Base-by-base conservation (phyloP, 2,329 filamentous ascomycete genomes). In the Penicillium rolfsii region DNA sequence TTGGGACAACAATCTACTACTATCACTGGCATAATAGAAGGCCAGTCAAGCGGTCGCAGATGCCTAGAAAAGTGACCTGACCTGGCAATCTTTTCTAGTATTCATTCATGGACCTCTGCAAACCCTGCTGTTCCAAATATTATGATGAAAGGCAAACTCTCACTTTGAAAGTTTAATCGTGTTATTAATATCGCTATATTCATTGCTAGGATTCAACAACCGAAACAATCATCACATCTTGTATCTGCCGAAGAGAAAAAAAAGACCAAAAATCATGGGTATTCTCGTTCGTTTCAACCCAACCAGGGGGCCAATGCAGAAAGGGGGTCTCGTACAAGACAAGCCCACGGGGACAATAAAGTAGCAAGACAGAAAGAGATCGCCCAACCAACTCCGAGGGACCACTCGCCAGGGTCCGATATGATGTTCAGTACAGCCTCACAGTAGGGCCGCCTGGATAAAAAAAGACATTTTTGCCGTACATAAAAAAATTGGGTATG, bases 231-330 rank as follows among this genome's bases (percentile, higher is more conserved):
- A 64, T 63, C 61, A 63, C 52, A 55, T 64, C 62, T 61, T 59
- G 19, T 24, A 35, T 45, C 26, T 41, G 52, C 43, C 52, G 40
- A 59, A 58, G 61, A 63, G 64, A 59, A 63, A 48, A 63, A 67
- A 55, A 24, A 45, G 52, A 26, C 62, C 61, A 59, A 65, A 69
- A 63, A 69, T 68, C 68, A 70, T 64, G 71, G 71, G 71, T 73
- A 73, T 73, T 72, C 70, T 70, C 64, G 67, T 65, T 69, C 69
- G 63, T 65, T 67, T 61, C 63, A 59, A 61, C 57, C 49, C 58
- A 53, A 22, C 57, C 61, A 62, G 63, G 64, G 55, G 60, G 60
- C 58, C 52, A 58, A 64, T 63, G 63, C 66, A 64, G 56, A 60
- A 55, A 11, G 30, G 30, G 57, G 62, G 63, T 5, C 40, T 24